A percentile compares a stretch with the other conserved stretches of the same genome.
phyloP scores from a whole-genome alignment of 202 grass and related monocot species.

The Schoenoplectus triqueter region DNA sequence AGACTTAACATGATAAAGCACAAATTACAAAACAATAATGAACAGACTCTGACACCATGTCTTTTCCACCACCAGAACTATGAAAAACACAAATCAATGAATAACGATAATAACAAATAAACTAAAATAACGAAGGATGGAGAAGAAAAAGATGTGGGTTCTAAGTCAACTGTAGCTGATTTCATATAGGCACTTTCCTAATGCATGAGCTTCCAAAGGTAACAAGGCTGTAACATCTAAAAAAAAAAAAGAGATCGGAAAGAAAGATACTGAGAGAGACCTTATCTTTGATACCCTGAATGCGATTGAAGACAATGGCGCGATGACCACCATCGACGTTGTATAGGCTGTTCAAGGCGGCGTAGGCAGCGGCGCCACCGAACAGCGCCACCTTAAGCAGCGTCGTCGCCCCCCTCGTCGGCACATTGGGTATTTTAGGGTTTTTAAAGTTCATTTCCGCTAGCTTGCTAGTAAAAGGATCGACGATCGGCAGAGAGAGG shows the following conservation, averaged over 20 bases:
- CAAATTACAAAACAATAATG: background rate
- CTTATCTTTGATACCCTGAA: slow-evolving; percentile 90
- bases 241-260: background rate
- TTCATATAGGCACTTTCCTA: background rate
- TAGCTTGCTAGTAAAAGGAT: background rate
- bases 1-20: background rate
- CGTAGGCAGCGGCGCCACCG: slow-evolving; percentile 61
- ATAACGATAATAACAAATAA: background rate
- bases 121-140: background rate
- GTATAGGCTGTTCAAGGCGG: slow-evolving; percentile 67
- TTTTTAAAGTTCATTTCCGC: slow-evolving; percentile 64
- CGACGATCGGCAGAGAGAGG: background rate
- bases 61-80: background rate
- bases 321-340: slow-evolving; percentile 96
- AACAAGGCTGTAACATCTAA: background rate
- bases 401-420: slow-evolving; percentile 35
- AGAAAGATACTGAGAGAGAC: slow-evolving; percentile 22
- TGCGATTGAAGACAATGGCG: slow-evolving; percentile 93
- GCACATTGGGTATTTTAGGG: slow-evolving; percentile 49
- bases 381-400: slow-evolving; percentile 54
- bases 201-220: background rate
- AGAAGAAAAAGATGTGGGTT: background rate
- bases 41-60: background rate
- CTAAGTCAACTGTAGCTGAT: background rate
- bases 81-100: background rate